These are phyloP conservation scores for Elongisporangium prolatum DNA, from an alignment of 352 stramenopile species.

Conservation along the genomic window DNA sequence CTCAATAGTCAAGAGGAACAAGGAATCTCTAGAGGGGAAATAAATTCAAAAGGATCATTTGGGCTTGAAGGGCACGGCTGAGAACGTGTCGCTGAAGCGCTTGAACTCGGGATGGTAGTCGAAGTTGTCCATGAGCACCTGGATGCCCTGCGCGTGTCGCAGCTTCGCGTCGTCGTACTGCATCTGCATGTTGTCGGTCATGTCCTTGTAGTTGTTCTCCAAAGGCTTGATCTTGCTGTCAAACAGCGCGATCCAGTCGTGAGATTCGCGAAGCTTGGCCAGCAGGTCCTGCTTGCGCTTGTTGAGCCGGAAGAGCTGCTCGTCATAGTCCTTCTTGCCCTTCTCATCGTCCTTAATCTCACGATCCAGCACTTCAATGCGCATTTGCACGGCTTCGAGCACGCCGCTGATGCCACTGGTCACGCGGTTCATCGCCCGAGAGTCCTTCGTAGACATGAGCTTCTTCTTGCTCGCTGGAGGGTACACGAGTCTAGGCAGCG, in stretches of 20 bases:
- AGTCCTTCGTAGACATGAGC: constrained; percentile 47
- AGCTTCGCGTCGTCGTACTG: constrained; percentile 87
- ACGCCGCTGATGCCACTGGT: constrained; percentile 66
- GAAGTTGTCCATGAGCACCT: constrained; percentile 85
- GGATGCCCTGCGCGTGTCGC: constrained; percentile 76
- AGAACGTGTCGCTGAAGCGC: constrained; percentile 84
- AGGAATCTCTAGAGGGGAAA: background rate
- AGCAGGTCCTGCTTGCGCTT: constrained; percentile 50
- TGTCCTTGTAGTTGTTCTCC: constrained; percentile 63
- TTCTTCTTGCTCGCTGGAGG: constrained; percentile 33
- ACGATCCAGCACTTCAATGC: constrained; percentile 51
- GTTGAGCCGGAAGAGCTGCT: constrained; percentile 61
- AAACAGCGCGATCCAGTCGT: constrained; percentile 63
- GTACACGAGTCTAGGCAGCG: constrained; percentile 48
- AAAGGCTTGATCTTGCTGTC: constrained; percentile 62
- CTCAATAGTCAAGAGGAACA: constrained; percentile 5
- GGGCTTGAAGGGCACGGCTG: constrained; percentile 68
- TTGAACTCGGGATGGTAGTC: constrained; percentile 90
- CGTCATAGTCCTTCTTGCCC: constrained; percentile 74
- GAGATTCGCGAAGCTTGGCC: constrained; percentile 41
- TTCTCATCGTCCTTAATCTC: constrained; percentile 77
- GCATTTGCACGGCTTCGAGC: constrained; percentile 51
- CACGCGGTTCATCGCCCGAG: constrained; percentile 63
- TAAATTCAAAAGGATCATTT: constrained; percentile 27
- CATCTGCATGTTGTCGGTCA: constrained; percentile 58